Evolutionary conservation across 192 early-diverging fungal genomes (phyloP), one percentile per base, ranked within the genome.

Genomic region (Linnemannia elongata): DNA sequence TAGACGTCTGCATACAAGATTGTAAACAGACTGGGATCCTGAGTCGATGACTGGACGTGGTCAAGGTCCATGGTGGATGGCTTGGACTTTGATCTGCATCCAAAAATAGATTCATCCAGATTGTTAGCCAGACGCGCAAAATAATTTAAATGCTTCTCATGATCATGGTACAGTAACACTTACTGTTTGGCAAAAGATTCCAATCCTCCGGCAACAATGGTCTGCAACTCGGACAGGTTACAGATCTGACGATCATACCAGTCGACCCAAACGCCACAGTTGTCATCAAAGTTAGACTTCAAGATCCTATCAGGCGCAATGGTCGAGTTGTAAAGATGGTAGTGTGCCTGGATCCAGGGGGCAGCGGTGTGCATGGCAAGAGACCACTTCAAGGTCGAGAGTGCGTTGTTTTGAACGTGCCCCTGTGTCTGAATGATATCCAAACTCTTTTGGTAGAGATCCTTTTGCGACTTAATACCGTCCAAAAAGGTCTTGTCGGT

Each of bases 1-100:
- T 89, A 90, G 22, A 95, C 74, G 76, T 97, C 95, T 1, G 95
- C 96, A 70, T 99, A 99, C 45, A 98, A 86, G 39, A 96, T 91
- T 4, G 93, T 89, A 44, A 88, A 79, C 24, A 82, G 80, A 12
- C 42, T 71, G 6, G 82, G 33, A 69, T 80, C 55, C 15, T 30
- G 73, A 17, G 22, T n/a, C 10, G 42, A 33, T 24, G 76, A 68
- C 24, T 70, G 47, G n/a, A 78, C 55, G 54, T 87, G 85, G 39
- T 87, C 85, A 9, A 87, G 85, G 45, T 87, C 85, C 79, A 87
- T 87, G 7, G 80, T 81, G 2, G 79, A 78, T 0, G 83, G 83
- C 71, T 76, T 80, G 30, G 79, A 60, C 4, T 63, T 72, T 42
- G 70, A 35, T 45, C 79, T 78, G 72, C 6, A n/a, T 73, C n/a